Percentiles rank a stretch among this genome's conserved stretches.
Conservation (phyloP, 1,139 yeast genomes). For the Yamadazyma diddensiae region DNA sequence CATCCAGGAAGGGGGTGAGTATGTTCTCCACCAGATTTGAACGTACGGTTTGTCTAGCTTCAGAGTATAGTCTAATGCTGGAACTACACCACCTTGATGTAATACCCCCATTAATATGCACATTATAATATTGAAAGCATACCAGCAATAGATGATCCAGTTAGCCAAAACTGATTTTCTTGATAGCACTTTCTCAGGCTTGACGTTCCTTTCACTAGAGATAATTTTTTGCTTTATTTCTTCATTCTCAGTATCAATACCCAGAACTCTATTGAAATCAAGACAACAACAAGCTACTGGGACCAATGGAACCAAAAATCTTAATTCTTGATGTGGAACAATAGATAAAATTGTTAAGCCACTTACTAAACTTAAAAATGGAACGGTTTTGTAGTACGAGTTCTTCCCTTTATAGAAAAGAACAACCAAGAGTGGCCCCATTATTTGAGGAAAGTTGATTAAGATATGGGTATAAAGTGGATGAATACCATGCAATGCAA, state of each 20-base stretch:
- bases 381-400: conserved; percentile 42
- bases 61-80: conserved; percentile 49
- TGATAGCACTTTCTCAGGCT: conserved; percentile 14
- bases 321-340: conserved; percentile 87
- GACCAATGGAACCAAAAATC: conserved; percentile 75
- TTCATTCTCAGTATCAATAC: conserved; percentile 6
- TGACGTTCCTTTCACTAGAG: conserved; percentile 6
- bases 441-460: conserved; percentile 70
- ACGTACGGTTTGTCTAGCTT: conserved; percentile 16
- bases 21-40: conserved; percentile 90
- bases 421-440: conserved; percentile 68
- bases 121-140: conserved; percentile 59
- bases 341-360: conserved; percentile 62
- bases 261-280: conserved; percentile 30
- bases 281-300: conserved; percentile 71
- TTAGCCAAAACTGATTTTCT: conserved; percentile 13
- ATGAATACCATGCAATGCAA: conserved; percentile 81
- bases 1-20: conserved; percentile 90
- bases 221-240: conserved; percentile 9
- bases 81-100: conserved; percentile 90
- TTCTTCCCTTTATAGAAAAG: conserved; percentile 32
- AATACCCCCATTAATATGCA: conserved; percentile 69
- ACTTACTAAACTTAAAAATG: conserved; percentile 59
- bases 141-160: conserved; percentile 47
- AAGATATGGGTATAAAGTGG: conserved; percentile 71